Evolutionary conservation across 2,329 filamentous ascomycete species (phyloP).

Genomic region (Trichoderma asperellum): DNA sequence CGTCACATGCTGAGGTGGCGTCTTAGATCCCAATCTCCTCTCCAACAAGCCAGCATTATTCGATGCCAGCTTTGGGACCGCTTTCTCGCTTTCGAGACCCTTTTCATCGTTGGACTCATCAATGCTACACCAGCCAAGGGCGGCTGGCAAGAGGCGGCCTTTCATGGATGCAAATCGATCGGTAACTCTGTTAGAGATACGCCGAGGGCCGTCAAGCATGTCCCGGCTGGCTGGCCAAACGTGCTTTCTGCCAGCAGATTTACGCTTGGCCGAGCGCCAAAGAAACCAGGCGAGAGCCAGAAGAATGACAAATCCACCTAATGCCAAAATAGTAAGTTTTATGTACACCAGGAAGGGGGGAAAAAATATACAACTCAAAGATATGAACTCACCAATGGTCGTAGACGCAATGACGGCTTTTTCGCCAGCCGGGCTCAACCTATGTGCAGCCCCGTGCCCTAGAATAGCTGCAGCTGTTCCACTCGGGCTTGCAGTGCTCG

Average conservation of each 20-base stretch:
- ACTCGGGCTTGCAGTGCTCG: neutral
- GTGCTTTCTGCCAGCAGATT: conserved; percentile 19
- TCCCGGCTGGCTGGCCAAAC: conserved; percentile 9
- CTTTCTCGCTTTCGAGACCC: neutral
- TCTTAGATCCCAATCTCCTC: neutral
- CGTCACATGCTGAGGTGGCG: conserved; percentile 1
- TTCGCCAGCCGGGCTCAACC: conserved; percentile 18
- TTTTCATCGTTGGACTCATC: conserved; percentile 30
- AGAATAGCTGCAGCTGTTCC: neutral
- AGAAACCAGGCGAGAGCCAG: conserved; percentile 52
- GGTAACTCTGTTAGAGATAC: neutral
- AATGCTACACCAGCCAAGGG: conserved; percentile 40
- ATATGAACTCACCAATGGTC: conserved; percentile 31
- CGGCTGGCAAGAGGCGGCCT: neutral
- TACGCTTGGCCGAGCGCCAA: conserved; percentile 41
- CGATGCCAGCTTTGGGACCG: neutral
- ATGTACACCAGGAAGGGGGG: neutral
- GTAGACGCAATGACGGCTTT: conserved; percentile 33
- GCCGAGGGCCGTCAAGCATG: conserved; percentile 3
- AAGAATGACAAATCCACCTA: conserved; percentile 50
- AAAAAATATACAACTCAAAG: neutral
- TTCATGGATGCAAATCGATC: conserved; percentile 43
- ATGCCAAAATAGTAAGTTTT: neutral
- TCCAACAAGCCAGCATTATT: neutral
- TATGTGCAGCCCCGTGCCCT: neutral